A percentile compares a stretch with the other conserved stretches of the same genome.
Evolutionary conservation across 768 basidiomycete genomes (phyloP).

Genomic region (Amanita pallidorosea): DNA sequence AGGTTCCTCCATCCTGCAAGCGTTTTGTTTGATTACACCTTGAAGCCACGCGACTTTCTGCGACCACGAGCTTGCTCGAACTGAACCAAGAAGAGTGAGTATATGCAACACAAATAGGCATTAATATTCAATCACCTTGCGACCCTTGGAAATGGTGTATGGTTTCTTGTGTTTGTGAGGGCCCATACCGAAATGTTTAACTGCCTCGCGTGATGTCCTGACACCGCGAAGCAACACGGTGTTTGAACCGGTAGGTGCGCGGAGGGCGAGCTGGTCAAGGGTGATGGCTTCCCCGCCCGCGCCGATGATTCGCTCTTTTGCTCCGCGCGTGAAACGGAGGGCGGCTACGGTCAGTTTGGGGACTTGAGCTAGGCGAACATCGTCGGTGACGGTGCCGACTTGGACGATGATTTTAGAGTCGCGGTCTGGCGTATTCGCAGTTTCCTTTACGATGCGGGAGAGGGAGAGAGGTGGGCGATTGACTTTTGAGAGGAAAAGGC

Average conservation of each 20-base stretch:
- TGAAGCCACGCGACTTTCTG: constrained; percentile 97
- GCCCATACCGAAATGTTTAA: constrained; percentile 98
- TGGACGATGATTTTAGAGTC: constrained; percentile 79
- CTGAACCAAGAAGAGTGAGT: constrained; percentile 20
- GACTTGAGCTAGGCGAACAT: constrained; percentile 73
- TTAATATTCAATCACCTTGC: constrained; percentile 47
- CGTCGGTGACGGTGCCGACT: constrained; percentile 93
- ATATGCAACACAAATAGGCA: background rate
- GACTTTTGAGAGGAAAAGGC: constrained; percentile 93
- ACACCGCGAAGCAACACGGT: constrained; percentile 89
- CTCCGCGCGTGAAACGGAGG: constrained; percentile 86
- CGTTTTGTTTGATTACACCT: constrained; percentile 51
- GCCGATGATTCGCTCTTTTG: constrained; percentile 90
- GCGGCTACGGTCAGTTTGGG: constrained; percentile 93
- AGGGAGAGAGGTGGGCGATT: constrained; percentile 96
- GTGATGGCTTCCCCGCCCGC: constrained; percentile 94
- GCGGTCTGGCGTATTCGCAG: constrained; percentile 49
- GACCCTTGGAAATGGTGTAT: constrained; percentile 89
- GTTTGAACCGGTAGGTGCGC: constrained; percentile 91
- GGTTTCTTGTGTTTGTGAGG: constrained; percentile 99
- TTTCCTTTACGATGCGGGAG: constrained; percentile 84
- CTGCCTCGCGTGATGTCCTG: constrained; percentile 87
- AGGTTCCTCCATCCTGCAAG: constrained; percentile 14
- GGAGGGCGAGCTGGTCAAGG: constrained; percentile 91
- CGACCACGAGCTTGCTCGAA: constrained; percentile 99